phyloP scores from a whole-genome alignment of 202 grass and related monocot species.

The Cymbopogon flexuosus region DNA sequence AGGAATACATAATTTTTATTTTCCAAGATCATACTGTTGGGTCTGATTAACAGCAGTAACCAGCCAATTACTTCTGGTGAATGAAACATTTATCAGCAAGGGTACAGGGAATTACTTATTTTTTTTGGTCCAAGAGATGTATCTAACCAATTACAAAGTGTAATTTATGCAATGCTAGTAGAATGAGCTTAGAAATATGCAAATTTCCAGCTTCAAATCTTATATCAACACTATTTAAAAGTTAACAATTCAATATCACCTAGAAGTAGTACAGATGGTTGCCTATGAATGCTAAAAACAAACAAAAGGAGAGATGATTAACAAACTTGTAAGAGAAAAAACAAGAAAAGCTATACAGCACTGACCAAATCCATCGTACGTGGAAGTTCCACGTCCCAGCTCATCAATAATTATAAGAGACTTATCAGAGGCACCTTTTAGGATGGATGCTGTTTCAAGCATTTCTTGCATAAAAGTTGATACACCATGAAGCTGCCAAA shows the following conservation, averaged over 20 bases:
- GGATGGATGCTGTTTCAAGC: constrained; percentile 98
- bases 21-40: neutral
- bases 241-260: neutral
- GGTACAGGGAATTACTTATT: neutral
- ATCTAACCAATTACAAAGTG: neutral
- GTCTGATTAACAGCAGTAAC: neutral
- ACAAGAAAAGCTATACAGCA: constrained; percentile 17
- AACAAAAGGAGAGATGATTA: constrained; percentile 12
- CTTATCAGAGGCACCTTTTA: constrained; percentile 90
- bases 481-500: constrained; percentile 80
- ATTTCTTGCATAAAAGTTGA: constrained; percentile 99
- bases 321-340: constrained; percentile 22
- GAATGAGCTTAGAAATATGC: neutral
- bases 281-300: neutral
- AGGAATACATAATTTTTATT: neutral
- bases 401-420: constrained; percentile 96
- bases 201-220: constrained; percentile 7
- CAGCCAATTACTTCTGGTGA: neutral
- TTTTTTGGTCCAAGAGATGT: constrained; percentile 14
- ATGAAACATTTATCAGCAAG: neutral
- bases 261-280: constrained; percentile 6
- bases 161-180: constrained; percentile 10
- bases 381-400: constrained; percentile 93
- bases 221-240: neutral
- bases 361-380: constrained; percentile 98